Percentiles rank a stretch among this genome's conserved stretches.
Evolutionary conservation across 129 eudicot genomes (phyloP).

Genomic region (Flaveria ramosissima): DNA sequence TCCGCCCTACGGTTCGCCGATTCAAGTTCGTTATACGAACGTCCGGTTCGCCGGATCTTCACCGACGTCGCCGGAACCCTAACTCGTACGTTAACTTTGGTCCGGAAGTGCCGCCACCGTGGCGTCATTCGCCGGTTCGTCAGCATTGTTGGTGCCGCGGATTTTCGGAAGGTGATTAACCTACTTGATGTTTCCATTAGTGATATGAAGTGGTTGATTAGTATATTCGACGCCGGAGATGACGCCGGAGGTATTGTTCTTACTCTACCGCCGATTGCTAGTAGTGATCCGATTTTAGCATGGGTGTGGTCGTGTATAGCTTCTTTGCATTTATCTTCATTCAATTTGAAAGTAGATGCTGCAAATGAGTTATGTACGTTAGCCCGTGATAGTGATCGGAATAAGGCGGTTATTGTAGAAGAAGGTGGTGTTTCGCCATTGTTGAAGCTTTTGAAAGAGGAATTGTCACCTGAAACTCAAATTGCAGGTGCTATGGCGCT

Average conservation of each 20-base stretch:
- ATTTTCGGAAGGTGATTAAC: slow-evolving; percentile 27
- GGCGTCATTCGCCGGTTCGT: slow-evolving; percentile 29
- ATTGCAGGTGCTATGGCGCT: slow-evolving; percentile 24
- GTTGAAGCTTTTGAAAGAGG: slow-evolving; percentile 32
- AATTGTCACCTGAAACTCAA: slow-evolving; percentile 16
- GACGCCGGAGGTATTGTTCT: slow-evolving; percentile 28
- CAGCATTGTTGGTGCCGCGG: slow-evolving; percentile 12
- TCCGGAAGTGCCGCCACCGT: slow-evolving; percentile 39
- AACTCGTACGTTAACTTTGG: slow-evolving; percentile 11
- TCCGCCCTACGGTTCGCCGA: slow-evolving; percentile 22
- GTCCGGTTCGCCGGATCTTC: slow-evolving; percentile 33
- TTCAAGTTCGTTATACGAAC: slow-evolving; percentile 33
- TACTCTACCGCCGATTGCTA: slow-evolving; percentile 35
- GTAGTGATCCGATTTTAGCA: slow-evolving; percentile 36
- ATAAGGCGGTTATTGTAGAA: slow-evolving; percentile 40
- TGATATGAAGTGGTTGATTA: slow-evolving; percentile 53
- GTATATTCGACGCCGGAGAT: slow-evolving; percentile 23
- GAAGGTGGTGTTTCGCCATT: slow-evolving; percentile 36
- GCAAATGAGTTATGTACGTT: slow-evolving; percentile 38
- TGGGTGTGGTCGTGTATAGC: slow-evolving; percentile 49
- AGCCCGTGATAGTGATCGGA: slow-evolving; percentile 62
- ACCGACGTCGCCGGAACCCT: slow-evolving; percentile 19
- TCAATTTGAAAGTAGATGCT: slow-evolving; percentile 33
- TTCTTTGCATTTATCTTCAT: slow-evolving; percentile 17
- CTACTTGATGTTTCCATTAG: slow-evolving; percentile 49